These are phyloP conservation scores for Jasminum sambac DNA, from an alignment of 257 asterid genomes.

Conservation along the genomic window DNA sequence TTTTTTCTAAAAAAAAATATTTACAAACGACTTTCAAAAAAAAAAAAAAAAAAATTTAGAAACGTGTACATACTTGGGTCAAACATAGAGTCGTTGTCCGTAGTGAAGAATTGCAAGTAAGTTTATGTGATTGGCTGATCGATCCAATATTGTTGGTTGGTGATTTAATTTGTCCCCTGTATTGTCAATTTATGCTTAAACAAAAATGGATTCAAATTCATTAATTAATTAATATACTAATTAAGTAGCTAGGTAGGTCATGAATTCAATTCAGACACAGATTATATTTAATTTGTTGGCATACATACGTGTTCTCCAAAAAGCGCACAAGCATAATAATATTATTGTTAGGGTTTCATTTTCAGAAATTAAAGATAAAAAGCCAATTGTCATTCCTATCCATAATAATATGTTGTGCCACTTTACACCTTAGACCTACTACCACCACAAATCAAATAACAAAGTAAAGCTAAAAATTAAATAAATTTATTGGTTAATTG, in stretches of 20 bases:
- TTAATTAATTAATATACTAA: neutral
- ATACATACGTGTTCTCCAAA: conserved; percentile 21
- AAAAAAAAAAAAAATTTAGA: too few species aligned
- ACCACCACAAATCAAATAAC: too few species aligned
- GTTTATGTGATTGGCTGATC: conserved; percentile 20
- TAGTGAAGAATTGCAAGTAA: neutral
- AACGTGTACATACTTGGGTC: too few species aligned
- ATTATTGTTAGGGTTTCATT: neutral
- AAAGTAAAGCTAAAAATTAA: neutral
- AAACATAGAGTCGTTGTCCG: neutral
- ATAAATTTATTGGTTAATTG: neutral
- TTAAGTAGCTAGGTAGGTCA: conserved; percentile 12
- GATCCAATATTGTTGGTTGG: conserved; percentile 23
- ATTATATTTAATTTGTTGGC: too few species aligned
- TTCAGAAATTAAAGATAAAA: neutral
- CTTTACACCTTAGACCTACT: neutral
- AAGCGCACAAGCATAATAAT: conserved; percentile 16
- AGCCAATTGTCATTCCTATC: conserved; percentile 10
- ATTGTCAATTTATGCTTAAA: neutral
- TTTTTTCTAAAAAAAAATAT: too few species aligned
- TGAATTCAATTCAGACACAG: neutral
- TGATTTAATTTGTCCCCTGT: conserved; percentile 12
- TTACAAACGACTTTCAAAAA: too few species aligned
- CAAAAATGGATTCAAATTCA: neutral
- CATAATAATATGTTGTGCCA: neutral